These are phyloP conservation scores for Fagus crenata DNA, from an alignment of 306 rosid genomes.

Conservation along the genomic window DNA sequence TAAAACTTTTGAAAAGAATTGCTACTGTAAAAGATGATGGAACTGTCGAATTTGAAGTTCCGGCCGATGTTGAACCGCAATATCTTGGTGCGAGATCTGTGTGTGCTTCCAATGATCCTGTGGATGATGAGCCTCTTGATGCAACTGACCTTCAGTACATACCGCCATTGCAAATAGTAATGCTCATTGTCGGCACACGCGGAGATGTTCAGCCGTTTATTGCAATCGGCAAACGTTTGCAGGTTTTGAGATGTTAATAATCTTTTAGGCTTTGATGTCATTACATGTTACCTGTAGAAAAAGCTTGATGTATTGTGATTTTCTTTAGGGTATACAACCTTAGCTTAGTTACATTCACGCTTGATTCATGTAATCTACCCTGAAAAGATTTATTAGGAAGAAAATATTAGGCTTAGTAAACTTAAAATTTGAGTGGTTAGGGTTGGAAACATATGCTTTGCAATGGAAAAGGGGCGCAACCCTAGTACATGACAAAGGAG, in stretches of 20 bases:
- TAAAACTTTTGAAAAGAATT: constrained; percentile 76
- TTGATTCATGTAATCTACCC: neutral
- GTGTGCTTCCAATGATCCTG: constrained; percentile 33
- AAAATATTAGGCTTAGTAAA: neutral
- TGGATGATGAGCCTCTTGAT: constrained; percentile 58
- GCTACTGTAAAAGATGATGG: constrained; percentile 93
- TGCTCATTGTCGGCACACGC: constrained; percentile 96
- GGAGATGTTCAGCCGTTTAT: constrained; percentile 98
- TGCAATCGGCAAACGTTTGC: constrained; percentile 95
- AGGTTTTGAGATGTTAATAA: constrained; percentile 45
- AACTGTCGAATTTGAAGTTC: constrained; percentile 92
- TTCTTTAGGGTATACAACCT: neutral
- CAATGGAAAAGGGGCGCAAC: neutral
- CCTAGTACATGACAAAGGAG: no score
- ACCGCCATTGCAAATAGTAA: constrained; percentile 79
- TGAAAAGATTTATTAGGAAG: neutral
- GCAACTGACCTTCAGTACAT: constrained; percentile 59
- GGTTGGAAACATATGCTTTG: neutral
- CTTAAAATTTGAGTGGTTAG: neutral
- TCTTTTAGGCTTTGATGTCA: neutral
- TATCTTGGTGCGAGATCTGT: constrained; percentile 38
- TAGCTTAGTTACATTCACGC: neutral
- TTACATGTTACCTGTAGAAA: neutral
- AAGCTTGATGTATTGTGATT: no score
- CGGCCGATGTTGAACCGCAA: constrained; percentile 66